Evolutionary conservation across 257 asterid genomes (phyloP), one percentile per base, ranked within the genome.

Genomic region (Schizonepeta tenuifolia): DNA sequence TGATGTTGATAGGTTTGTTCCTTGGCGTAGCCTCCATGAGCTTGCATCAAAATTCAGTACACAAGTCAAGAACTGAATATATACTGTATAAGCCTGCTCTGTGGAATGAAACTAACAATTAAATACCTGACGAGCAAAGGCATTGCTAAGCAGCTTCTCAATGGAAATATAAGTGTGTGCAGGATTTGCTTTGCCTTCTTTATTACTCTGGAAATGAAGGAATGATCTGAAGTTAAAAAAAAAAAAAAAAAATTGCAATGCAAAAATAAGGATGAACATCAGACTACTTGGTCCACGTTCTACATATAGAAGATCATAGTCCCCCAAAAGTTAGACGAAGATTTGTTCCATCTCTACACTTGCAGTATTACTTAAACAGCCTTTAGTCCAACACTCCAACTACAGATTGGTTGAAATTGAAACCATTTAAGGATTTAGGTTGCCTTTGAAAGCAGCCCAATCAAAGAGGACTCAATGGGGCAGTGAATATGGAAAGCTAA

Each of bases 51-150:
- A 65, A 81, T 71, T 1, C 68, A 75, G 38, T 24, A 59, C 67
- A 70, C 50, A 73, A 33, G 71, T 77, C 79, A 83, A 75, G 54
- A 22, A 50, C 31, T 15, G 53, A 55, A 74, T 4, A 15, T 40
- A 33, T 31, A n/a, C n/a, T n/a, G n/a, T n/a, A n/a, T n/a, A 64
- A 14, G 11, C 18, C 3, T 5, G 21, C 49, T n/a, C 44, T 21
- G 65, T 12, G 60, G 59, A 53, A 22, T 63, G 40, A 72, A 68
- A 35, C 53, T 20, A 70, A 58, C 47, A 13, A 24, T 44, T 60
- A 64, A 61, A 49, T 62, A 95, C 99, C 99, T 95, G 92, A 51
- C 76, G 92, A 67, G 98, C 94, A 86, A 95, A 95, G 61, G 84
- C 85, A 83, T 92, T 95, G 85, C 88, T 75, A 66, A 90, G 91